Percentiles rank a stretch among this genome's conserved stretches.
These are phyloP conservation scores for Paecilomyces dactylethromorphus DNA, from an alignment of 2,329 filamentous ascomycete genomes.

Conservation along the genomic window DNA sequence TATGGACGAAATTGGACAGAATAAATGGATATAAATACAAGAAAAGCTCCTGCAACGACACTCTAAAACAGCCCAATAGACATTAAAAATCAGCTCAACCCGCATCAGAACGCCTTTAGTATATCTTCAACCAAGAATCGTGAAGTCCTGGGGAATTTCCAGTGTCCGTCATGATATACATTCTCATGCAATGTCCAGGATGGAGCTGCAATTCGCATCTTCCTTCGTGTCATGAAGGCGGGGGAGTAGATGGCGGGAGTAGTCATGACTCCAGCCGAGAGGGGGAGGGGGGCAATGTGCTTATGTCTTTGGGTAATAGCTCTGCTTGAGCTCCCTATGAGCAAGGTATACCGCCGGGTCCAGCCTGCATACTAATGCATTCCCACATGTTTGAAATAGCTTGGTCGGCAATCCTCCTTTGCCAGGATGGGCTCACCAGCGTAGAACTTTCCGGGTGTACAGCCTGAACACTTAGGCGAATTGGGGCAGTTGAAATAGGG, in stretches of 20 bases:
- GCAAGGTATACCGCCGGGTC: slow-evolving; percentile 3
- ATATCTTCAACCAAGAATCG: background rate
- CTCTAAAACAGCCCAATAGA: background rate
- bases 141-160: background rate
- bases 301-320: background rate
- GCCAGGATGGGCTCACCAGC: slow-evolving; percentile 81
- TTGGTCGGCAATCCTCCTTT: slow-evolving; percentile 87
- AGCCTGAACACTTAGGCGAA: slow-evolving; percentile 85
- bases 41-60: background rate
- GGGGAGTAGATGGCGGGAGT: background rate
- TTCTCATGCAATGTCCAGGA: background rate
- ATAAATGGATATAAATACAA: background rate
- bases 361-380: slow-evolving; percentile 52
- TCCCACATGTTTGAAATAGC: slow-evolving; percentile 94
- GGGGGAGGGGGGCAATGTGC: background rate
- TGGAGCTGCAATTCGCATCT: background rate
- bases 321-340: slow-evolving; percentile 2
- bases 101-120: background rate
- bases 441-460: slow-evolving; percentile 78
- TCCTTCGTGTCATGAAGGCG: background rate
- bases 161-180: background rate
- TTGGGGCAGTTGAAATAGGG: slow-evolving; percentile 99
- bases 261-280: background rate
- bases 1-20: background rate
- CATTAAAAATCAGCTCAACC: background rate